Conservation (phyloP, 345 rosid species). For the Gossypioides kirkii region DNA sequence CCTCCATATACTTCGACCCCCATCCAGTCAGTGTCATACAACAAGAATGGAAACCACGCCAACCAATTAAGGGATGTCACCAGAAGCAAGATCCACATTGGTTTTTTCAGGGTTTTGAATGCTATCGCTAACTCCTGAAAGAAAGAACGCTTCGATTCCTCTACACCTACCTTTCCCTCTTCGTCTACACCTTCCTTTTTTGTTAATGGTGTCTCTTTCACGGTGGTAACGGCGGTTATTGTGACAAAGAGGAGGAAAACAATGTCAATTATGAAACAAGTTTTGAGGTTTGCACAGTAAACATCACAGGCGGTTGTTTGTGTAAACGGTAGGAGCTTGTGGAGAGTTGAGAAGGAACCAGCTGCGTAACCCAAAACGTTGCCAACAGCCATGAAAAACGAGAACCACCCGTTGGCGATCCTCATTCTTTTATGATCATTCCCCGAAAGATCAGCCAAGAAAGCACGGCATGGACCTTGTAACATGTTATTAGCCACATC, state of each 20-base stretch:
- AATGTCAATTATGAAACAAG: constrained; percentile 65
- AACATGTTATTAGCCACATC: constrained; percentile 89
- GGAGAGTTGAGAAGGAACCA: constrained; percentile 48
- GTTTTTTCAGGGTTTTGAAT: constrained; percentile 42
- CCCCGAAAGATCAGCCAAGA: constrained; percentile 74
- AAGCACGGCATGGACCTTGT: constrained; percentile 80
- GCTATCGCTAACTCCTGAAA: constrained; percentile 43
- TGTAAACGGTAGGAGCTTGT: constrained; percentile 59
- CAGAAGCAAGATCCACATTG: constrained; percentile 68
- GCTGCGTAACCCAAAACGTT: constrained; percentile 74
- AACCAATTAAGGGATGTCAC: constrained; percentile 83
- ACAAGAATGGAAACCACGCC: constrained; percentile 85
- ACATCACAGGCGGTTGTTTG: constrained; percentile 58
- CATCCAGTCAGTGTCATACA: constrained; percentile 89
- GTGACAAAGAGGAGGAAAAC: constrained; percentile 42
- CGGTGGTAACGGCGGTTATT: constrained; percentile 34
- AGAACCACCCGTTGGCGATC: constrained; percentile 51
- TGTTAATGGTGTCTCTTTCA: constrained; percentile 33
- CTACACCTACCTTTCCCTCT: not conserved
- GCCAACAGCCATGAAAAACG: constrained; percentile 92
- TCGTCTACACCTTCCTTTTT: constrained; percentile 19
- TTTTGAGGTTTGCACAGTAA: constrained; percentile 83
- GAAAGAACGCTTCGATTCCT: constrained; percentile 10
- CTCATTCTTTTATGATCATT: constrained; percentile 46
- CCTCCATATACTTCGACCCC: constrained; percentile 89